Evolutionary conservation across 176 grass and related monocot genomes (phyloP).

Genomic region (Secale cereale): DNA sequence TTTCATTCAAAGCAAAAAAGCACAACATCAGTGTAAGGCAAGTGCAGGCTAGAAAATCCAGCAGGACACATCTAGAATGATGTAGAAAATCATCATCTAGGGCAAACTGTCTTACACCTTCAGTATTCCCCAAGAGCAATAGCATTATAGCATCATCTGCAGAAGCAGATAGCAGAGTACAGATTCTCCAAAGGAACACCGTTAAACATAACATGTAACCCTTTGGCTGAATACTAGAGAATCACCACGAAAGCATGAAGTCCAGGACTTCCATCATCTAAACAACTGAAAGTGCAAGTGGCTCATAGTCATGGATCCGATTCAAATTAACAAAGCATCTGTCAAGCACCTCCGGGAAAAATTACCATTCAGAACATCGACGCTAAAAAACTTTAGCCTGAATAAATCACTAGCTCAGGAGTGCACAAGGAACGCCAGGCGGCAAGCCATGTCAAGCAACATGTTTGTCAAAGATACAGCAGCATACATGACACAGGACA

Average conservation of each 20-base stretch:
- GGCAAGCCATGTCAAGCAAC: not conserved
- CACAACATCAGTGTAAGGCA: not conserved
- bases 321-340: not conserved
- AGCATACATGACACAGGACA: not conserved
- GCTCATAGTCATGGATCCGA: not conserved
- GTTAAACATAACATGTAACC: not conserved
- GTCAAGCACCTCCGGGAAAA: not conserved
- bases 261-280: not conserved
- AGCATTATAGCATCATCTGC: not conserved
- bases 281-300: not conserved
- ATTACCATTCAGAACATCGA: not conserved
- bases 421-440: not conserved
- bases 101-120: not conserved
- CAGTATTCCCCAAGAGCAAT: not conserved
- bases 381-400: not conserved
- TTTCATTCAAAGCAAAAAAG: not conserved
- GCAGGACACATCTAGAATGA: not conserved
- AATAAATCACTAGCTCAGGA: not conserved
- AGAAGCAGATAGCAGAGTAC: not conserved
- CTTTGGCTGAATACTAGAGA: not conserved
- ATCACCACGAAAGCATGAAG: not conserved
- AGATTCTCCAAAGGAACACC: not conserved
- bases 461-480: not conserved
- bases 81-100: not conserved
- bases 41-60: not conserved